phyloP scores from a whole-genome alignment of 1,284 basidiomycete genomes.

The Porogramme epimiltina region DNA sequence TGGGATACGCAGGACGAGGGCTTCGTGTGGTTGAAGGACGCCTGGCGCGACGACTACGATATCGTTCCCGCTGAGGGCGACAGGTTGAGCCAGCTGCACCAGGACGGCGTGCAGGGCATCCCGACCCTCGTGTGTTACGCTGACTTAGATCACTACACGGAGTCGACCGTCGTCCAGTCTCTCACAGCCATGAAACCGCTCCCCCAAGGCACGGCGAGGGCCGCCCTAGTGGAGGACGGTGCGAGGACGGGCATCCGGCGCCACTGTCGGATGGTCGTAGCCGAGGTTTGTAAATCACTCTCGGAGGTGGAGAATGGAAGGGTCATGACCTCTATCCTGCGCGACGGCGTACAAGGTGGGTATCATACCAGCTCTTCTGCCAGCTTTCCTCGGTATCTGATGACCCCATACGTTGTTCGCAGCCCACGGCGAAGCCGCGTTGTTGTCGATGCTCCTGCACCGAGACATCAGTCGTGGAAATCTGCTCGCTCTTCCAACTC shows the following conservation, averaged over 20 bases:
- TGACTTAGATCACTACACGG: slow-evolving; percentile 1
- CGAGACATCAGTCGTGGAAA: too few relatives aligned
- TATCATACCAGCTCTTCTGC: not conserved
- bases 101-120: not conserved
- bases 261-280: slow-evolving; percentile 2
- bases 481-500: not conserved
- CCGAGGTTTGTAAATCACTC: not conserved
- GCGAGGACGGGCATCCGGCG: not conserved
- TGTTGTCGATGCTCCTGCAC: too few relatives aligned
- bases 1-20: not conserved
- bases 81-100: not conserved
- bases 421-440: too few relatives aligned
- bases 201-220: too few relatives aligned
- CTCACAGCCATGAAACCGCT: too few relatives aligned
- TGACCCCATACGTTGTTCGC: too few relatives aligned
- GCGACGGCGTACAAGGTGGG: not conserved
- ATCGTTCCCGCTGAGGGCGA: slow-evolving; percentile 6
- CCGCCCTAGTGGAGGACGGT: not conserved
- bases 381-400: not conserved
- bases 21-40: slow-evolving; percentile 14
- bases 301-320: too few relatives aligned
- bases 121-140: slow-evolving; percentile 5
- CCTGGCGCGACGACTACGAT: slow-evolving; percentile 7
- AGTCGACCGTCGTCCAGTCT: too few relatives aligned
- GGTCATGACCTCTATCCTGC: too few relatives aligned